Evolutionary conservation across 139 green algal species (phyloP).

Genomic region (Closterium sp.): DNA sequence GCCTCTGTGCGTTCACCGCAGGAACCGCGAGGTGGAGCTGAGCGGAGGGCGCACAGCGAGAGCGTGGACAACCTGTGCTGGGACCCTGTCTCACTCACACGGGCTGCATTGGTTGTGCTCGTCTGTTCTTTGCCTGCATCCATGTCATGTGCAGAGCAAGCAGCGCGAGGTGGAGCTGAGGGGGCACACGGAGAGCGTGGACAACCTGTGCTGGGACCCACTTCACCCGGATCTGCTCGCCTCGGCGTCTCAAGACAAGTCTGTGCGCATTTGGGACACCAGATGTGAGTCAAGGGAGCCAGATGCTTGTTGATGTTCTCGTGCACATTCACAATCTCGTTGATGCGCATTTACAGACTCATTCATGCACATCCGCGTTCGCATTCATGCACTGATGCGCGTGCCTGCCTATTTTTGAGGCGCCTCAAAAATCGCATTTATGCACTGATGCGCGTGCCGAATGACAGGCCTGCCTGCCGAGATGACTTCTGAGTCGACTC

Average conservation of each 20-base stretch:
- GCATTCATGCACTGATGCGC: neutral
- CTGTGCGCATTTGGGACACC: constrained; percentile 67
- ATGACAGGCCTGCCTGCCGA: neutral
- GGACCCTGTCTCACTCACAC: too few species aligned
- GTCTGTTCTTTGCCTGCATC: too few species aligned
- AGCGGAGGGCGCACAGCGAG: constrained; percentile 32
- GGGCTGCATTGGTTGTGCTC: too few species aligned
- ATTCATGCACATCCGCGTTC: neutral
- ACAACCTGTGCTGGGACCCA: constrained; percentile 41
- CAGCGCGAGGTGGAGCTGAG: constrained; percentile 36
- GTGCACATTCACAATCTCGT: neutral
- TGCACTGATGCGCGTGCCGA: too few species aligned
- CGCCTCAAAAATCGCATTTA: neutral
- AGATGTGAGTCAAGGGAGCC: constrained; percentile 14
- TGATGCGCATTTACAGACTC: neutral
- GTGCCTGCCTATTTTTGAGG: neutral
- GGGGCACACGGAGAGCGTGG: constrained; percentile 38
- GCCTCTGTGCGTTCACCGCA: constrained; percentile 6
- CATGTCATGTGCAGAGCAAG: constrained; percentile 20
- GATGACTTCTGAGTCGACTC: neutral
- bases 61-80: constrained; percentile 37
- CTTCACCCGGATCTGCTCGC: constrained; percentile 58
- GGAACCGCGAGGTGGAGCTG: constrained; percentile 31
- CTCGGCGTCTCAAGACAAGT: constrained; percentile 70
- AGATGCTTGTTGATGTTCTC: neutral